Evolutionary conservation across 208 protist species (phyloP), one percentile per base, ranked within the genome.

Genomic region (Angomonas deanei): DNA sequence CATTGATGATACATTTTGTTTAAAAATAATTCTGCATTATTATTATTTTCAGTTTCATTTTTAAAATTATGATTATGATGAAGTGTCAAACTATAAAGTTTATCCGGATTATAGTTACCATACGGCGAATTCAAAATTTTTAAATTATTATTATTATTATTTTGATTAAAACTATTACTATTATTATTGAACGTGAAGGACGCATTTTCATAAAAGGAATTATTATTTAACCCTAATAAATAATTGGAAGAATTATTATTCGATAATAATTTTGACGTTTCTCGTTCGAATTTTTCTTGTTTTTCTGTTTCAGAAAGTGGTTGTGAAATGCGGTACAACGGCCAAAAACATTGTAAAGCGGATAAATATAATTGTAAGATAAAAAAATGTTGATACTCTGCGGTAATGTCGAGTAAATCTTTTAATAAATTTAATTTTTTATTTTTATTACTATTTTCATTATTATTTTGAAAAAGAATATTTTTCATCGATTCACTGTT

Each of bases 341-440:
- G 68, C 76, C 76, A 87, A 38, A 77, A 73, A 27, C 58, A 62
- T 23, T 71, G 70, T 58, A 87, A 53, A 24, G 68, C 78, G 0
- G 86, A 88, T 10, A 93, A 30, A 39, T 75, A 72, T 46, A 72
- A 90, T 59, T 83, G 80, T 21, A 93, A 71, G 1, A 86, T 61
- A 42, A 93, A 88, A 48, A 85, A 77, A 28, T 82, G 65, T 58
- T 82, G 72, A 50, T 71, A 72, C 15, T 68, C 72, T 4, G 57
- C n/a, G 19, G 58, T 61, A 30, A 50, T 59, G n/a, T 39, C 48
- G 10, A 42, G 15, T 42, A 42, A 15, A n/a, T 42, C 11, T 42
- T n/a, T 8, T 15, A 42, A 15, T 8, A 8, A 8, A 42, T 8
- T 42, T 15, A 42, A 15, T 42, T 8, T 8, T 42, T 8, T 8